Percentiles rank a stretch among this genome's conserved stretches.
Evolutionary conservation across 2,329 filamentous ascomycete genomes (phyloP).

Genomic region (Colletotrichum aenigma): DNA sequence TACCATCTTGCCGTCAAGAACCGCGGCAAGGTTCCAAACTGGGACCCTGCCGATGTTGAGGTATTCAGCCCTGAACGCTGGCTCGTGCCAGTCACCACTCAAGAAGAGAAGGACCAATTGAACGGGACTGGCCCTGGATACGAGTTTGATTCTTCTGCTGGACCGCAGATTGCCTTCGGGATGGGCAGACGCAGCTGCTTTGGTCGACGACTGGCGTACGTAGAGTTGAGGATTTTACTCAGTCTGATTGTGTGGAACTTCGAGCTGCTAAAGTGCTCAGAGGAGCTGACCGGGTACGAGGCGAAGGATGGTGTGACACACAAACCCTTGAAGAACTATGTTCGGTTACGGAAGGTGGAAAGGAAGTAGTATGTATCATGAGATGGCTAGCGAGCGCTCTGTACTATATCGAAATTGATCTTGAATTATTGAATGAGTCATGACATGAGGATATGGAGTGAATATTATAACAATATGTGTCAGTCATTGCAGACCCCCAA

Average conservation of each 20-base stretch:
- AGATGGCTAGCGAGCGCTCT: background rate
- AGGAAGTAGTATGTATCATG: background rate
- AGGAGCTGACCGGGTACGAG: background rate
- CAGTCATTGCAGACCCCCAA: background rate
- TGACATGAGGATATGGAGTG: background rate
- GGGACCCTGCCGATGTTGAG: background rate
- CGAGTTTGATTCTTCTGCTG: conserved; percentile 34
- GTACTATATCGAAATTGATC: background rate
- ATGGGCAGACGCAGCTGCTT: conserved; percentile 40
- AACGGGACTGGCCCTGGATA: conserved; percentile 22
- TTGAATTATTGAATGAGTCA: background rate
- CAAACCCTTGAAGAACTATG: background rate
- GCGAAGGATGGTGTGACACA: background rate
- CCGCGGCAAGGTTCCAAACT: conserved; percentile 2
- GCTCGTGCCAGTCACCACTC: background rate
- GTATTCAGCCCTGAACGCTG: conserved; percentile 3
- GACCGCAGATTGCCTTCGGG: conserved; percentile 38
- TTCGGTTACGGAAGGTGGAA: background rate
- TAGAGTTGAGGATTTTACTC: conserved; percentile 37
- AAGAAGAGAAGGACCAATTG: background rate
- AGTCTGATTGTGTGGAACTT: conserved; percentile 43
- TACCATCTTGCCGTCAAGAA: conserved; percentile 20
- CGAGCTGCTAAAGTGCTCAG: background rate
- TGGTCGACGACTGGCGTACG: conserved; percentile 37
- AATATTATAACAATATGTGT: fast-evolving